phyloP scores from a whole-genome alignment of 2,329 filamentous ascomycete species.

The Trichoderma lentiforme region DNA sequence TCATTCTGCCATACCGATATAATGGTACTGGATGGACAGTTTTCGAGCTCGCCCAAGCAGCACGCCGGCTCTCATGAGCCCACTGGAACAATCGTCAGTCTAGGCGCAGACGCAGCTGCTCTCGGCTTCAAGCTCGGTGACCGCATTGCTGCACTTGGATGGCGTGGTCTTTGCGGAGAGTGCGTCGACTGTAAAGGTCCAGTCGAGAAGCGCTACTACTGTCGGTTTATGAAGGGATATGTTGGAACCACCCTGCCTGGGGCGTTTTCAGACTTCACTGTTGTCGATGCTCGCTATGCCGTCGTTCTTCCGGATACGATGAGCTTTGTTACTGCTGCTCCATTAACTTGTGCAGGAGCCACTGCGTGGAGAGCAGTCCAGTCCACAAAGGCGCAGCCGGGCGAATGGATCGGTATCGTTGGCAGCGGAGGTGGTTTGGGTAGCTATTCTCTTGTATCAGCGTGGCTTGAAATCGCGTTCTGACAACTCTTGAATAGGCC shows the following conservation, averaged over 20 bases:
- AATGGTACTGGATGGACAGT: neutral
- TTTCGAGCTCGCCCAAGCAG: neutral
- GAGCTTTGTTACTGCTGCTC: neutral
- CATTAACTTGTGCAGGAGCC: neutral
- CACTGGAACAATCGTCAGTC: neutral
- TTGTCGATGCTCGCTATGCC: neutral
- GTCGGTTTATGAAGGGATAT: neutral
- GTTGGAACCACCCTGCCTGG: neutral
- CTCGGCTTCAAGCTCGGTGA: neutral
- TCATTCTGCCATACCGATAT: neutral
- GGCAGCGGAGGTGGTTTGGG: constrained; percentile 8
- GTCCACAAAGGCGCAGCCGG: neutral
- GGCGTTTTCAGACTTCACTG: neutral
- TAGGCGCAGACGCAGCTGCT: neutral
- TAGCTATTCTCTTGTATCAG: neutral
- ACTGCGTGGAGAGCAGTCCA: neutral
- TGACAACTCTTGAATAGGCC: neutral
- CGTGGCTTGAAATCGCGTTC: neutral
- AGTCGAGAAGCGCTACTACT: neutral
- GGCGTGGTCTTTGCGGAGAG: neutral
- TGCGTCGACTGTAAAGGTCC: neutral
- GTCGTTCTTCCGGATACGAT: neutral
- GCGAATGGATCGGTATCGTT: constrained; percentile 7
- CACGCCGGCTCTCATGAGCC: neutral
- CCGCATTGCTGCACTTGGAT: neutral